Conservation (phyloP, 495 filamentous ascomycete genomes). For the Annulohypoxylon moriforme region DNA sequence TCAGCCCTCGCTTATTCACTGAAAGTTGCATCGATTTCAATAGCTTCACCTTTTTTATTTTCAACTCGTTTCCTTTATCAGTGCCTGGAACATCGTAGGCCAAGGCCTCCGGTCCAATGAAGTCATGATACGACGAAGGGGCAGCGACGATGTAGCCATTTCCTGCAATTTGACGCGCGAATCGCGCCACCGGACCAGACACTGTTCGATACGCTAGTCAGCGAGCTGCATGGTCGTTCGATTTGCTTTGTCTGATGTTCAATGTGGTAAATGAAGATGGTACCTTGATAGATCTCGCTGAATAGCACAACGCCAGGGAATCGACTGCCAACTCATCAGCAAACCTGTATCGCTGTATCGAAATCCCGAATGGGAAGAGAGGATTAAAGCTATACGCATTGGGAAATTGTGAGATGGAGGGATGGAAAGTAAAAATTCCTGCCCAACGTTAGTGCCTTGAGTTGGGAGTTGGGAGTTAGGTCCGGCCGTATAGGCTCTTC, state of each 20-base stretch:
- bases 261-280: slow-evolving; percentile 21
- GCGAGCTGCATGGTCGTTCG: slow-evolving; percentile 23
- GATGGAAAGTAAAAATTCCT: slow-evolving; percentile 93
- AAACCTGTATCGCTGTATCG: slow-evolving; percentile 22
- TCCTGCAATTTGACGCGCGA: slow-evolving; percentile 90
- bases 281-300: slow-evolving; percentile 97
- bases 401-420: slow-evolving; percentile 83
- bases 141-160: slow-evolving; percentile 95
- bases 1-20: slow-evolving; percentile 22
- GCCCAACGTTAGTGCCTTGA: slow-evolving; percentile 41
- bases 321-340: slow-evolving; percentile 58
- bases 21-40: slow-evolving; percentile 1
- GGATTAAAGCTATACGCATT: slow-evolving; percentile 66
- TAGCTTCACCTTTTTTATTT: slow-evolving; percentile 74
- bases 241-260: slow-evolving; percentile 4
- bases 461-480: slow-evolving; percentile 1
- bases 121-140: slow-evolving; percentile 93
- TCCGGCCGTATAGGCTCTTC: neutral
- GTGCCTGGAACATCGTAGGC: slow-evolving; percentile 90
- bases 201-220: slow-evolving; percentile 63
- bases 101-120: slow-evolving; percentile 84
- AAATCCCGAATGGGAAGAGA: slow-evolving; percentile 7
- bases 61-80: slow-evolving; percentile 86
- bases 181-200: slow-evolving; percentile 89
- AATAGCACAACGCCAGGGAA: slow-evolving; percentile 94